Evolutionary conservation across 2,329 filamentous ascomycete genomes (phyloP).

Genomic region (Botrytis aclada): DNA sequence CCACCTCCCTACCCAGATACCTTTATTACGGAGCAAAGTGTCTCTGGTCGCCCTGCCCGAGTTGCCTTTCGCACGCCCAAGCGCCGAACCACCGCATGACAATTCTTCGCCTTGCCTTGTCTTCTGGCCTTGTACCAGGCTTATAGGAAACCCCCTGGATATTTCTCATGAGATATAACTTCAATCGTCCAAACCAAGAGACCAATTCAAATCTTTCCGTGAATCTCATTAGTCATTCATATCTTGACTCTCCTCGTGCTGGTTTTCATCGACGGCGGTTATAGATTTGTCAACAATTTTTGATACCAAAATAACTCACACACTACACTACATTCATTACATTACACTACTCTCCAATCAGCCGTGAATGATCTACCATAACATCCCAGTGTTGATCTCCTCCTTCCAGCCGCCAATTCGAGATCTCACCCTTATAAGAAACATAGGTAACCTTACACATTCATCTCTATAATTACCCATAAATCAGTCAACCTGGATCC

Average conservation of each 20-base stretch:
- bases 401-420: conserved; percentile 18
- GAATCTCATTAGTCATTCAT: neutral
- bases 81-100: conserved; percentile 14
- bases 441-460: conserved; percentile 13
- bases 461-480: conserved; percentile 4
- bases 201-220: conserved; percentile 7
- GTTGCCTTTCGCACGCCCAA: neutral
- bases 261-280: neutral
- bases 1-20: neutral
- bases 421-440: conserved; percentile 20
- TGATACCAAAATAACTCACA: conserved; percentile 11
- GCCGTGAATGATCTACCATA: conserved; percentile 19
- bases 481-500: conserved; percentile 49
- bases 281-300: conserved; percentile 1
- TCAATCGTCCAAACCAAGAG: conserved; percentile 14
- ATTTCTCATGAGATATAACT: conserved; percentile 20
- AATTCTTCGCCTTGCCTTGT: neutral
- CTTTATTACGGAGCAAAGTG: neutral
- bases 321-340: neutral
- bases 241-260: neutral
- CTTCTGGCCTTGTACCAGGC: neutral
- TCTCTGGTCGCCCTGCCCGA: neutral
- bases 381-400: conserved; percentile 22
- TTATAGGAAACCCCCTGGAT: conserved; percentile 18
- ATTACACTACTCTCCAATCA: conserved; percentile 1